Evolutionary conservation across 78 protist genomes (phyloP).

Genomic region (Dictyostelium purpureum): DNA sequence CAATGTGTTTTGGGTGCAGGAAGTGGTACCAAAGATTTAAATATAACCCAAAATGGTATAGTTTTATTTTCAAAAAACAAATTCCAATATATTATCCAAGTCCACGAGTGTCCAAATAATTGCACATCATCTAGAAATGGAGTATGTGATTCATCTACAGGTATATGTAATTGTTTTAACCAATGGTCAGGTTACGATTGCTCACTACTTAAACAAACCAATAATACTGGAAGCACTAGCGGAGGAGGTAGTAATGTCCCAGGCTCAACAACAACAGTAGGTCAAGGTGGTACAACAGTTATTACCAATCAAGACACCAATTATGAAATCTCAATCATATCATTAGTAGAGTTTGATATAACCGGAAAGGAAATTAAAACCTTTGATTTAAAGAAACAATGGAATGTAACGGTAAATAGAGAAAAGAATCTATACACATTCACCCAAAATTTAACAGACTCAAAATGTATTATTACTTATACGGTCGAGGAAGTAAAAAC

Average conservation of each 20-base stretch:
- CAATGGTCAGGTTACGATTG: not conserved
- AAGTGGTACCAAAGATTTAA: no score
- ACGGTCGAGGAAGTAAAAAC: not conserved
- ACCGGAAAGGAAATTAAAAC: not conserved
- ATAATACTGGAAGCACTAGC: no score
- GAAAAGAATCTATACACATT: not conserved
- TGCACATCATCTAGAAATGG: not conserved
- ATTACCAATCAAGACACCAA: not conserved
- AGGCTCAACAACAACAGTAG: not conserved
- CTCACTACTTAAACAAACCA: no score
- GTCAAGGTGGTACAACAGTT: not conserved
- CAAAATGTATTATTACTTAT: not conserved
- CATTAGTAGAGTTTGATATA: not conserved
- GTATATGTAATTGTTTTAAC: not conserved
- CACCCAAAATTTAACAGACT: not conserved
- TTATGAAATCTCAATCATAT: not conserved
- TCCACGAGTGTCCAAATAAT: constrained; percentile 25
- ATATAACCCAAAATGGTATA: no score
- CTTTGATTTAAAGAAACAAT: not conserved
- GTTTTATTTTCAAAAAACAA: no score
- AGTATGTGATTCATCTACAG: not conserved
- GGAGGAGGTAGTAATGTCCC: not conserved
- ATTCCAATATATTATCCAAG: no score
- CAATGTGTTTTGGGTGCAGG: no score
- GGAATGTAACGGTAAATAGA: not conserved